Evolutionary conservation across 345 rosid species (phyloP), one percentile per base, ranked within the genome.

Genomic region (Heritiera fomes): DNA sequence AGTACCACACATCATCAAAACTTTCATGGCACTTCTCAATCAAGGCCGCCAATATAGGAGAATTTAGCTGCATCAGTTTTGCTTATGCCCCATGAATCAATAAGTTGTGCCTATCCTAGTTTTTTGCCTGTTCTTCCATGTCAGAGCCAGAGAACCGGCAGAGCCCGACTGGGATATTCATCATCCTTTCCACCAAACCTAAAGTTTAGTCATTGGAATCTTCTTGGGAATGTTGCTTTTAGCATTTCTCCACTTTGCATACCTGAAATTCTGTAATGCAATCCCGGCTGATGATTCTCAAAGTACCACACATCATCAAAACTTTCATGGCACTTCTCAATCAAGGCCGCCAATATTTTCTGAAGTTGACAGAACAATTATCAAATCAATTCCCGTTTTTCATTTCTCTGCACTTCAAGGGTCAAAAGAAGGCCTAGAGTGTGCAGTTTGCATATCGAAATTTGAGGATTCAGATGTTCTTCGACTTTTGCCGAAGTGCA

Each of bases 341-440:
- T 86, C 90, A 50, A 83, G 84, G 7, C 7, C 63, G 38, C 38
- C 38, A 3, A 79, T 89, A 66, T 87, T 87, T 81, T 91, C 97
- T 0, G 98, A 97, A 30, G 84, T 94, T 7, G 94, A 94, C 70
- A 88, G 89, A 81, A 80, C 87, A 0, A 90, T 87, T 11, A 88
- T 94, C 0, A 92, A 92, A 67, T 89, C 95, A 0, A 94, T 94
- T 28, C 98, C 98, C 72, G 86, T 93, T 85, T 94, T 94, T 83
- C 81, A 85, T 61, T 94, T 92, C 90, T 87, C 95, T 0, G 84
- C 94, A 4, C 88, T 94, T 17, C 86, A 79, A 77, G 98, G 98
- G n/a, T 86, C 89, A 0, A 90, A 86, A 61, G 85, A 85, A 32
- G 98, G 97, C 41, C 91, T 94, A 11, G 97, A 94, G 72, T 94